Evolutionary conservation across 2,329 filamentous ascomycete genomes (phyloP).

Genomic region (Pestalotiopsis sp.): DNA sequence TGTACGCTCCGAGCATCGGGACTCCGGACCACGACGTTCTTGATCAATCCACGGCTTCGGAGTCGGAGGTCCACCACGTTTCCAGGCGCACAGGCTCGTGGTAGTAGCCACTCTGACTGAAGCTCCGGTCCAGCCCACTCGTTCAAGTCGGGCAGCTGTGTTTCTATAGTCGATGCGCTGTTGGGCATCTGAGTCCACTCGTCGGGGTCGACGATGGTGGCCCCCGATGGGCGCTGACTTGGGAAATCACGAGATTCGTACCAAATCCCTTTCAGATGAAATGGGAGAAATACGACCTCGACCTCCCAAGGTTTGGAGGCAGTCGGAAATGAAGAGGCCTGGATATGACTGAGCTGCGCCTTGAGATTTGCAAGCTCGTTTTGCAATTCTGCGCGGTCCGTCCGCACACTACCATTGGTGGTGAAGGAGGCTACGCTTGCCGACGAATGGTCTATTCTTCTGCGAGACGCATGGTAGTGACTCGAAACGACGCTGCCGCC

Average conservation of each 20-base stretch:
- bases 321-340: conserved; percentile 61
- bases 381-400: conserved; percentile 47
- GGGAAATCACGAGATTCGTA: conserved; percentile 51
- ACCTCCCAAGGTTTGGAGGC: conserved; percentile 68
- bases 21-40: conserved; percentile 61
- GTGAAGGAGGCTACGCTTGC: conserved; percentile 49
- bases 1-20: conserved; percentile 70
- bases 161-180: conserved; percentile 44
- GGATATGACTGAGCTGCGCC: conserved; percentile 56
- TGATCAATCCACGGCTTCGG: conserved; percentile 72
- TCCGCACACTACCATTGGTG: conserved; percentile 41
- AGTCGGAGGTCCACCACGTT: conserved; percentile 70
- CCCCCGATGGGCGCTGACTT: conserved; percentile 30
- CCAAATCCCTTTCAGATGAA: conserved; percentile 61
- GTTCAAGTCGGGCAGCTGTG: conserved; percentile 47
- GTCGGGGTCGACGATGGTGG: conserved; percentile 38
- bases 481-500: conserved; percentile 40
- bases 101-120: conserved; percentile 64
- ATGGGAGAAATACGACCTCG: conserved; percentile 76
- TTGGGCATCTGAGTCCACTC: conserved; percentile 59
- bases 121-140: conserved; percentile 49
- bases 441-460: conserved; percentile 44
- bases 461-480: conserved; percentile 34
- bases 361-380: conserved; percentile 52
- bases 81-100: conserved; percentile 67